Evolutionary conservation across 2,329 filamentous ascomycete species (phyloP).

Genomic region (Tolypocladium tundrense): DNA sequence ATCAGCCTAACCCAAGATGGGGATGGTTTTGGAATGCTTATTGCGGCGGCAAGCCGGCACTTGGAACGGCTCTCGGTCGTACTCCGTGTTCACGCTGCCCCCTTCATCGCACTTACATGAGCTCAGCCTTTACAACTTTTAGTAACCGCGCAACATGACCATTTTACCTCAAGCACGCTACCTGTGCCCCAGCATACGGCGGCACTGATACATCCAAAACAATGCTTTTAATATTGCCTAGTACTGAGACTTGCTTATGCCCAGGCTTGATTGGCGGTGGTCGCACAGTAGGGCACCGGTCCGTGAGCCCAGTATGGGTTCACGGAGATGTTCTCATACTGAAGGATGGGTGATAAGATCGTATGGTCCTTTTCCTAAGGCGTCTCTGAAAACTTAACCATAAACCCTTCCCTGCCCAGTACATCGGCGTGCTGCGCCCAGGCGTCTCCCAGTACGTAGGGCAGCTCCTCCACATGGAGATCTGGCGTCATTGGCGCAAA

Average conservation of each 20-base stretch:
- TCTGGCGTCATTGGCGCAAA: conserved; percentile 1
- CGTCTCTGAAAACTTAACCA: background rate
- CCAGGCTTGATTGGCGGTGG: background rate
- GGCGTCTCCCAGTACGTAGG: background rate
- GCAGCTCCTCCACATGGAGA: background rate
- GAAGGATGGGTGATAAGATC: background rate
- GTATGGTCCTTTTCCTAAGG: background rate
- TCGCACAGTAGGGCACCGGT: background rate
- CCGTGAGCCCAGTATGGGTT: background rate
- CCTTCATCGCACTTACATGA: too few relatives aligned
- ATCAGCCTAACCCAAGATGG: too few relatives aligned
- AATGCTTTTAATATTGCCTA: too few relatives aligned
- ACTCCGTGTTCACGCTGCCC: too few relatives aligned
- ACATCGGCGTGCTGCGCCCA: background rate
- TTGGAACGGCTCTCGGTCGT: too few relatives aligned
- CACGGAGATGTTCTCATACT: background rate
- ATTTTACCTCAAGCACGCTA: too few relatives aligned
- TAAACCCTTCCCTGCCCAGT: background rate
- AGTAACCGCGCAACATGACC: too few relatives aligned
- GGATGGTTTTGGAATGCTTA: too few relatives aligned
- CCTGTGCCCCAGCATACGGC: too few relatives aligned
- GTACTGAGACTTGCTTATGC: background rate
- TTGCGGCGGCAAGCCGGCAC: too few relatives aligned
- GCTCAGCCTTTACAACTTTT: too few relatives aligned
- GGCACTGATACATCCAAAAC: too few relatives aligned